These are phyloP conservation scores for Suhomyces bokatorum DNA, from an alignment of 1,139 yeast genomes.

Conservation along the genomic window DNA sequence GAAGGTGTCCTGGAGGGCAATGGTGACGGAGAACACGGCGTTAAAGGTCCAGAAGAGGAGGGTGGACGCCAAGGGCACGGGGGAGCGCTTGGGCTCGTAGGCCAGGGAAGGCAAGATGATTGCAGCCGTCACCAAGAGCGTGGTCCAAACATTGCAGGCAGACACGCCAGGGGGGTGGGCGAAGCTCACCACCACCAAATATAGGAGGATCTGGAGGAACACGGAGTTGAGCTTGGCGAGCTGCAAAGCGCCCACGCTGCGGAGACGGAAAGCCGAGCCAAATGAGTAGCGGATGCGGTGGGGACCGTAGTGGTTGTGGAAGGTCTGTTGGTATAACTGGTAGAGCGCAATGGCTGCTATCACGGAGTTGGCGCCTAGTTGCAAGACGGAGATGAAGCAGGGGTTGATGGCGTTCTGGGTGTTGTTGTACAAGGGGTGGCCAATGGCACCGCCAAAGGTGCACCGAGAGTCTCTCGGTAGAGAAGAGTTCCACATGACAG, in stretches of 20 bases:
- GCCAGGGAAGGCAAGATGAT: slow-evolving; percentile 39
- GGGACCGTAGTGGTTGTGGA: slow-evolving; percentile 29
- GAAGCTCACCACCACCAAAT: slow-evolving; percentile 19
- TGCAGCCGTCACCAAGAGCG: background rate
- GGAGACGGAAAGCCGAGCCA: slow-evolving; percentile 27
- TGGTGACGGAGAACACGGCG: slow-evolving; percentile 18
- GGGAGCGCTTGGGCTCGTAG: slow-evolving; percentile 33
- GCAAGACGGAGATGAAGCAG: slow-evolving; percentile 29
- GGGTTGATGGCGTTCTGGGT: slow-evolving; percentile 34
- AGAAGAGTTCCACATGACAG: slow-evolving; percentile 1
- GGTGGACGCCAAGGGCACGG: slow-evolving; percentile 35
- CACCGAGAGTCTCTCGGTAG: slow-evolving; percentile 9
- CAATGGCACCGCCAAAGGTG: slow-evolving; percentile 4
- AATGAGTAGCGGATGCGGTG: slow-evolving; percentile 30
- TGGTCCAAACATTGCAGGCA: slow-evolving; percentile 10
- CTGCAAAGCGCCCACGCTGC: slow-evolving; percentile 32
- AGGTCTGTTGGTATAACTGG: slow-evolving; percentile 22
- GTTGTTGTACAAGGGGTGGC: slow-evolving; percentile 26
- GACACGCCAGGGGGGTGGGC: background rate
- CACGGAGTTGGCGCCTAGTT: slow-evolving; percentile 13
- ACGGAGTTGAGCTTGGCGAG: slow-evolving; percentile 26
- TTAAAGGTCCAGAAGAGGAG: slow-evolving; percentile 42
- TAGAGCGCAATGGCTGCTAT: slow-evolving; percentile 17
- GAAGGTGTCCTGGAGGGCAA: slow-evolving; percentile 30
- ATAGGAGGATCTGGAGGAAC: slow-evolving; percentile 24